Evolutionary conservation across 2,329 filamentous ascomycete genomes (phyloP).

Genomic region (Xylaria sp.): DNA sequence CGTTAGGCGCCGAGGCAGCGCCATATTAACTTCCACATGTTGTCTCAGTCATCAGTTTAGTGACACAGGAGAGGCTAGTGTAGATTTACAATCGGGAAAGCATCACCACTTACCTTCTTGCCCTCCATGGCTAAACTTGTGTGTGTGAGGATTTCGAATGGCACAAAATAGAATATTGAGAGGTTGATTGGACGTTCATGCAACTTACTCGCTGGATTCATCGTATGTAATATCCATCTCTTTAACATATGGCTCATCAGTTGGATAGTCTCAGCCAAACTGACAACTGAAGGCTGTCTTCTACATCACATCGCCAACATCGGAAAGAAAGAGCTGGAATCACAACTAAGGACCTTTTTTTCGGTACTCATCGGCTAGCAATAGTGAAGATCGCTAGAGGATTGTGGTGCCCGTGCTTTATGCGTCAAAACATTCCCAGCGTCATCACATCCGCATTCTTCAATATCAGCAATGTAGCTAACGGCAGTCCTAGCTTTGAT

Average conservation of each 20-base stretch:
- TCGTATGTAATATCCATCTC: background rate
- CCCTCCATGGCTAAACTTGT: background rate
- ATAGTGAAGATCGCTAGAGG: background rate
- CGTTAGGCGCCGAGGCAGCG: background rate
- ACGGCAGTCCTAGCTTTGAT: constrained; percentile 14
- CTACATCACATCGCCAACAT: background rate
- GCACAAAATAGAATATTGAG: background rate
- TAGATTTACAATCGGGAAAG: background rate
- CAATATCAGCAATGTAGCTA: background rate
- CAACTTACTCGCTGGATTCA: background rate
- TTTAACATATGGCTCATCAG: background rate
- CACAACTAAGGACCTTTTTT: background rate
- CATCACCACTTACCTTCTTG: background rate
- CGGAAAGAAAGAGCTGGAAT: background rate
- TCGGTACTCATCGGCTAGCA: background rate
- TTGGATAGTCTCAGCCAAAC: background rate
- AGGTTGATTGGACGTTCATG: background rate
- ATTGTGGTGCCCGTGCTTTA: background rate
- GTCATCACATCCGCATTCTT: constrained; percentile 18
- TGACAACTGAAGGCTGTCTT: background rate
- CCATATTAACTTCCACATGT: background rate
- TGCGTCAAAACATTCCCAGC: background rate
- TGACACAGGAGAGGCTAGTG: background rate
- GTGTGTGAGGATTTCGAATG: background rate
- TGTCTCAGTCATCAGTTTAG: background rate